A percentile compares a stretch with the other conserved stretches of the same genome.
Evolutionary conservation across 495 filamentous ascomycete genomes (phyloP).

Genomic region (Emericellopsis terricola): DNA sequence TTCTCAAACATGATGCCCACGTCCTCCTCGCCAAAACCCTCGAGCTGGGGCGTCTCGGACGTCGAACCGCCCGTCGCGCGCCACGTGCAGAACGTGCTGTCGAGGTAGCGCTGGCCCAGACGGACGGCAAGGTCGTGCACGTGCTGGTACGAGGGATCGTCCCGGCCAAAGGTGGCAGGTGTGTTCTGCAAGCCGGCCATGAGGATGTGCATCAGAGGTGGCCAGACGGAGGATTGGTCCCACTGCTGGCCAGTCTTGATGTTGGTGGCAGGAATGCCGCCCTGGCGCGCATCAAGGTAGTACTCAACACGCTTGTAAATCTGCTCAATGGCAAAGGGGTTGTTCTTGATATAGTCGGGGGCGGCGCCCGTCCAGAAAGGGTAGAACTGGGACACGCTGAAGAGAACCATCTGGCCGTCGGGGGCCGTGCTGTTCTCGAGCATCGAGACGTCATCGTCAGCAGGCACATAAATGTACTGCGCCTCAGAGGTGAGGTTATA

Average conservation of each 20-base stretch:
- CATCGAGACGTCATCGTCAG: slow-evolving; percentile 15
- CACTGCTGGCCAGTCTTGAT: slow-evolving; percentile 29
- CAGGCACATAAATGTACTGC: slow-evolving; percentile 20
- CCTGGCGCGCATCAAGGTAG: slow-evolving; percentile 17
- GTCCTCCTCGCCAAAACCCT: slow-evolving; percentile 15
- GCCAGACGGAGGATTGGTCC: slow-evolving; percentile 36
- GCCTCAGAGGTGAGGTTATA: slow-evolving; percentile 27
- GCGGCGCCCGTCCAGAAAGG: slow-evolving; percentile 34
- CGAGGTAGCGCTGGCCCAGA: slow-evolving; percentile 29
- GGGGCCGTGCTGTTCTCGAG: slow-evolving; percentile 15
- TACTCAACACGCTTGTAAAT: slow-evolving; percentile 17
- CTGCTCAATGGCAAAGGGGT: slow-evolving; percentile 24
- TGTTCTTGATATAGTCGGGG: slow-evolving; percentile 20
- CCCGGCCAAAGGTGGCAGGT: slow-evolving; percentile 23
- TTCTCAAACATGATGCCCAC: slow-evolving; percentile 32
- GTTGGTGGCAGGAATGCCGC: slow-evolving; percentile 27
- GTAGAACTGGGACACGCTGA: slow-evolving; percentile 25
- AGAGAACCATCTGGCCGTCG: slow-evolving; percentile 20
- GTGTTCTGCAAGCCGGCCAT: slow-evolving; percentile 29
- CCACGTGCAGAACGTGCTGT: slow-evolving; percentile 34
- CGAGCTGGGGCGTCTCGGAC: slow-evolving; percentile 19
- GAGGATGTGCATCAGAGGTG: slow-evolving; percentile 24
- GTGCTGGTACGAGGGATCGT: slow-evolving; percentile 21
- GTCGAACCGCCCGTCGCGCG: slow-evolving; percentile 28
- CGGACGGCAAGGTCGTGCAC: slow-evolving; percentile 19